Evolutionary conservation across 352 stramenopile species (phyloP).

Genomic region (Pythium sukuiense): DNA sequence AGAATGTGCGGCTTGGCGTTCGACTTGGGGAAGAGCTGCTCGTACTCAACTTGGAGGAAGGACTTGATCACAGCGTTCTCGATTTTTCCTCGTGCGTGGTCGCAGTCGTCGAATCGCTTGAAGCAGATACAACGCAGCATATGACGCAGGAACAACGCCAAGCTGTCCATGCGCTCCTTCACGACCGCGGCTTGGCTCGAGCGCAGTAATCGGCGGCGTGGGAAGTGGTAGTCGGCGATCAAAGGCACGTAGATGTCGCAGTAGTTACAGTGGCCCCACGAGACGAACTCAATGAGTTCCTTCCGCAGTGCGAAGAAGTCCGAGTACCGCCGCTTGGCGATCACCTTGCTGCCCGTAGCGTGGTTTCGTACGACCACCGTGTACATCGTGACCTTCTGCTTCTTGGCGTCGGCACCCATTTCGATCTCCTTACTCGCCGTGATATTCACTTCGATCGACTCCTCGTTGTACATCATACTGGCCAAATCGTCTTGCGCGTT

Average conservation of each 20-base stretch:
- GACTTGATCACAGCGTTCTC: slow-evolving; percentile 70
- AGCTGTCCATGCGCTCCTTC: slow-evolving; percentile 84
- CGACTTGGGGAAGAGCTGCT: slow-evolving; percentile 52
- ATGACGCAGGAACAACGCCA: slow-evolving; percentile 76
- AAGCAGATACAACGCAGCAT: slow-evolving; percentile 73
- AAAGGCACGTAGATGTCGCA: slow-evolving; percentile 66
- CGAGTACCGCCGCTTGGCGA: slow-evolving; percentile 79
- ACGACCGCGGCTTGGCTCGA: slow-evolving; percentile 68
- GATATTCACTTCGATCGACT: slow-evolving; percentile 32
- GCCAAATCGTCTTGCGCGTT: not conserved
- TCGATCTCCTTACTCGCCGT: slow-evolving; percentile 32
- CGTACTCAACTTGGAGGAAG: slow-evolving; percentile 77
- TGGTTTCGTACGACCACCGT: slow-evolving; percentile 81
- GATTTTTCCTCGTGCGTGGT: slow-evolving; percentile 65
- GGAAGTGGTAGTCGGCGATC: slow-evolving; percentile 80
- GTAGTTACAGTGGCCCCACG: slow-evolving; percentile 68
- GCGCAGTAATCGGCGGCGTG: slow-evolving; percentile 67
- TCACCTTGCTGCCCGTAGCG: slow-evolving; percentile 68
- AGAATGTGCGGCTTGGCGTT: slow-evolving; percentile 56
- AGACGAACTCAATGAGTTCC: slow-evolving; percentile 80
- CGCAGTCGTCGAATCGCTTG: slow-evolving; percentile 66
- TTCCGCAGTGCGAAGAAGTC: slow-evolving; percentile 86
- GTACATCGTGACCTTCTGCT: slow-evolving; percentile 83
- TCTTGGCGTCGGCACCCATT: slow-evolving; percentile 30
- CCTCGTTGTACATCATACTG: slow-evolving; percentile 31